Base-by-base conservation (phyloP, 176 grass and related monocot genomes). In the Musa acuminata region DNA sequence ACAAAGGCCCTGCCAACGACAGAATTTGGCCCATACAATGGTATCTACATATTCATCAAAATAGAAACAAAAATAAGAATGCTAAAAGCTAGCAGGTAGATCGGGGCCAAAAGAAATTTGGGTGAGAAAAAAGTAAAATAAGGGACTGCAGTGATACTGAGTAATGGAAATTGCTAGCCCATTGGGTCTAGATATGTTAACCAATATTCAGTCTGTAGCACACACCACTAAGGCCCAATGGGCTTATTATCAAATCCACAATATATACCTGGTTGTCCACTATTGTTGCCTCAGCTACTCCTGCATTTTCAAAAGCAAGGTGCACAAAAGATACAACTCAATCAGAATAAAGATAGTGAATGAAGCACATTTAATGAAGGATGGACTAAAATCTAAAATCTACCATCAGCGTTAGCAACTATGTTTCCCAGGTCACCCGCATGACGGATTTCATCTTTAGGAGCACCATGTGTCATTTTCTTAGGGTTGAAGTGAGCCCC, bases 1-100 rank as follows among this genome's bases (percentile, higher is more conserved):
- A 99, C 95, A 77, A 99, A 91, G 69, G 95, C 95, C 82, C 95
- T 87, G 73, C 95, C 90, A 80, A 99, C 88, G 66, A 94, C 86
- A 74, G 90, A 85, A 79, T 94, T 91, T 57, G 88, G 75, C 54
- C 95, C 95, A 7, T 9, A 84, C 73, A 99, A 89, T 78, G 86
- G 90, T 79, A 99, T 99, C 95, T 99, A 89, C 8, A 65, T 69
- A 85, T 59, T 11, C 64, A 72, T 64, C 11, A 77, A 75, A 79
- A 24, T 53, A 62, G 35, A 62, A 17, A 53, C 27, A 78, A 50
- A 51, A 70, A 19, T 53, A 60, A 51, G 20, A 80, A 43, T 43
- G 35, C 35, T 49, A 51, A 51, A 70, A 50, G 1, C 13, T 73
- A 43, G 35, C 35, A 43, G 6, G 16, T 9, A 25, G 21, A 16